Evolutionary conservation across 805 yeast genomes (phyloP), one percentile per base, ranked within the genome.

Genomic region (Wickerhamiella sergipiensis): DNA sequence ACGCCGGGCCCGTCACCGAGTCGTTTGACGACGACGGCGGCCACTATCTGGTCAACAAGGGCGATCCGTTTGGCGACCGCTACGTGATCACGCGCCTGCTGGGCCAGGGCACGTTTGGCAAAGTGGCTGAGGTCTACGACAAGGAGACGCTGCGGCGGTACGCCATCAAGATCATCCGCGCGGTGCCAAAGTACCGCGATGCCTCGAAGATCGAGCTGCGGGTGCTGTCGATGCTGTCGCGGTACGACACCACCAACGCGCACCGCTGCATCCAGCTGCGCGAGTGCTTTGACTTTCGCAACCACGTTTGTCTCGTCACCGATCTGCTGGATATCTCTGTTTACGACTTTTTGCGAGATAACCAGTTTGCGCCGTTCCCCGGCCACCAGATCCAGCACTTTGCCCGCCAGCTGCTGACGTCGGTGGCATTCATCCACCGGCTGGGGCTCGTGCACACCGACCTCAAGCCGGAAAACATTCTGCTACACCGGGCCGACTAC

Each of bases 91-190:
- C 76, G 33, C 74, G 78, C 52, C 68, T 87, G 33, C 70, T 92
- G 51, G 96, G 96, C 38, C 95, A 87, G 61, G 96, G 96, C 13
- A 87, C 96, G 0, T 87, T 86, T 69, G 95, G 95, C 13, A 87
- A 85, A 61, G 96, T 88, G 6, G 82, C 84, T 40, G 80, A 82
- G 52, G 92, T 94, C n/a, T 74, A 73, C 57, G 97, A 92, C 63
- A 70, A 73, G 49, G 67, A 72, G 18, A 72, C 77, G 45, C 70
- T 78, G 26, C 71, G 74, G 49, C 72, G 73, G 52, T 92, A 87
- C 45, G 99, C 99, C 1, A 83, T 92, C 53, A 92, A 92, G 65
- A 85, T 92, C 54, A 92, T 92, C 48, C 74, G 95, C 52, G 86
- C 95, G 19, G 83, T 92, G 22, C 95, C 88, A 22, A 86, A 94